Conservation (phyloP, 2,329 filamentous ascomycete genomes). For the Penicillium occitanis region DNA sequence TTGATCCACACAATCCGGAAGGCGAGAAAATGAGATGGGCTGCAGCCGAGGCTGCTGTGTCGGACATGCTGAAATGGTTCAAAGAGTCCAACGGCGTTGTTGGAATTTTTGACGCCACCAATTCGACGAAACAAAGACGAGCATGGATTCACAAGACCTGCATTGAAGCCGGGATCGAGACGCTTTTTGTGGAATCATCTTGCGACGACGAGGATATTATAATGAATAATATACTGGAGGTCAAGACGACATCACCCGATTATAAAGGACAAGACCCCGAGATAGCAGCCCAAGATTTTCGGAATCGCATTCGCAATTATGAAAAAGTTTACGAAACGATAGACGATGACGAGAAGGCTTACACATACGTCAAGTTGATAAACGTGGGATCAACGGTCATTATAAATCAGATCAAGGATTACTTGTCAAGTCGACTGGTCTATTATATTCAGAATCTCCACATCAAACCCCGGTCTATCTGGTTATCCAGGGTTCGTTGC, state of each 20-base stretch:
- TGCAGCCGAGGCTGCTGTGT: slow-evolving; percentile 86
- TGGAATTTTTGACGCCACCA: slow-evolving; percentile 93
- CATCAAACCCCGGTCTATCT: slow-evolving; percentile 93
- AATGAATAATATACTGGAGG: slow-evolving; percentile 96
- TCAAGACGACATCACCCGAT: slow-evolving; percentile 95
- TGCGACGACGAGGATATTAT: slow-evolving; percentile 95
- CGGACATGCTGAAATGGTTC: slow-evolving; percentile 96
- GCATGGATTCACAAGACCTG: slow-evolving; percentile 88
- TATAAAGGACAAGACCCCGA: slow-evolving; percentile 94
- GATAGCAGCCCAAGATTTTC: slow-evolving; percentile 84
- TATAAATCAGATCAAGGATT: slow-evolving; percentile 97
- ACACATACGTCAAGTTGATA: slow-evolving; percentile 97
- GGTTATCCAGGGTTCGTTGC: slow-evolving; percentile 79
- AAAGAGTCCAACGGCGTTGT: slow-evolving; percentile 72
- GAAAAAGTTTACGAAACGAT: slow-evolving; percentile 96
- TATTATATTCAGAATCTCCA: slow-evolving; percentile 99
- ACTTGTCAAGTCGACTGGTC: slow-evolving; percentile 91
- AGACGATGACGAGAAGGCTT: slow-evolving; percentile 79
- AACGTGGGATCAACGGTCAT: slow-evolving; percentile 94
- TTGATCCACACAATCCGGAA: slow-evolving; percentile 84
- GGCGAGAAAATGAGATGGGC: slow-evolving; percentile 85
- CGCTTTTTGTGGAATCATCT: slow-evolving; percentile 93
- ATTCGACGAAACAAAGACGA: slow-evolving; percentile 85
- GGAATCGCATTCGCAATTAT: slow-evolving; percentile 92
- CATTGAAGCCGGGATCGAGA: slow-evolving; percentile 73